Conservation (phyloP, 345 rosid species). For the Raphanus raphanistrum region DNA sequence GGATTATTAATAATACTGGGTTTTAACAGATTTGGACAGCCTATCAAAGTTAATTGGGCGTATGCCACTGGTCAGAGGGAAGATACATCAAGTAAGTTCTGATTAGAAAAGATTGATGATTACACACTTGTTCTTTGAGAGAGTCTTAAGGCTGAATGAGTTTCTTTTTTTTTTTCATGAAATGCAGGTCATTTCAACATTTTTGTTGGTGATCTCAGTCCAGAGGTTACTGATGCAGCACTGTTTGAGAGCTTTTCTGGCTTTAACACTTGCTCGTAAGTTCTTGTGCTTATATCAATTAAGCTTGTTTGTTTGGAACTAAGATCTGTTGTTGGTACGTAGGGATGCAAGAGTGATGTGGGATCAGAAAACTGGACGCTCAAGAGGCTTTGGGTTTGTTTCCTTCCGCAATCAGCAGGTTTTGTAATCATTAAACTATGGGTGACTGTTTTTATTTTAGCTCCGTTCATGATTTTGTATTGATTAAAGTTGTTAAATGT, state of each 20-base stretch:
- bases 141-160: not conserved
- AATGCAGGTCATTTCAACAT: constrained; percentile 73
- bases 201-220: constrained; percentile 94
- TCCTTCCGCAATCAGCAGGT: constrained; percentile 84
- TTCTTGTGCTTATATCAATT: not conserved
- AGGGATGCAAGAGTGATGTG: constrained; percentile 95
- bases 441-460: not conserved
- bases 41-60: constrained; percentile 98
- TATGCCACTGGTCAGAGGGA: constrained; percentile 96
- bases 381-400: constrained; percentile 93
- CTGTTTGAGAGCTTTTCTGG: constrained; percentile 73
- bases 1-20: not conserved
- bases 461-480: not conserved
- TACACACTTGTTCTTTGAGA: not conserved
- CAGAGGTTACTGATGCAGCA: constrained; percentile 88
- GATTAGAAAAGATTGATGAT: not conserved
- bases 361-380: constrained; percentile 97
- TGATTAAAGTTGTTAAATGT: not conserved
- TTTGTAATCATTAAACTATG: not conserved
- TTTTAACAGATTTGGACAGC: constrained; percentile 82
- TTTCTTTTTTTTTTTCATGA: constrained; percentile 1
- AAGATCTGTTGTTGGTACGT: constrained; percentile 11
- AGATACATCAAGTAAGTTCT: constrained; percentile 79
- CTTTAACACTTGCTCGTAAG: constrained; percentile 82
- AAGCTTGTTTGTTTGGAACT: not conserved